phyloP scores from a whole-genome alignment of 2,329 filamentous ascomycete species.

The Rhynchosporium agropyri region DNA sequence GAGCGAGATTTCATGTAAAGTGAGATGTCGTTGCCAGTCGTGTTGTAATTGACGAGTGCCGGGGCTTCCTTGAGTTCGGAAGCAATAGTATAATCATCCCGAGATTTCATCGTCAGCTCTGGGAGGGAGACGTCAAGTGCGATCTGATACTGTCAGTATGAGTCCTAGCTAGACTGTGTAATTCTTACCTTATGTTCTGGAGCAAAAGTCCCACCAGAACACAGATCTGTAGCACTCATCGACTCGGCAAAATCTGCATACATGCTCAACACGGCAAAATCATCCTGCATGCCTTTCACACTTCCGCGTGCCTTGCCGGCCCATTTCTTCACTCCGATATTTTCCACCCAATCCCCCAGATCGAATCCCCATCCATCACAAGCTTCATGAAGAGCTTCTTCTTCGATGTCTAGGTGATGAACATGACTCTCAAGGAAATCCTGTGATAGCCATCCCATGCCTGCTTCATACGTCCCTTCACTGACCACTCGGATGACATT shows the following conservation, averaged over 20 bases:
- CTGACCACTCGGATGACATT: conserved; percentile 78
- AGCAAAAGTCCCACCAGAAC: conserved; percentile 40
- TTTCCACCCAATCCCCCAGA: conserved; percentile 58
- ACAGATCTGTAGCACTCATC: conserved; percentile 68
- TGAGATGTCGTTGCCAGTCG: conserved; percentile 33
- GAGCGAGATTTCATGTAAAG: conserved; percentile 38
- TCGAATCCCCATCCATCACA: conserved; percentile 71
- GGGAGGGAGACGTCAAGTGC: conserved; percentile 36
- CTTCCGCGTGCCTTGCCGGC: conserved; percentile 38
- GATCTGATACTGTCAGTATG: conserved; percentile 26
- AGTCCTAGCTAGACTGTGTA: background rate
- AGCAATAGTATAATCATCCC: conserved; percentile 56
- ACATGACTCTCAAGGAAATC: conserved; percentile 53
- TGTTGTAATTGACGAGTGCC: conserved; percentile 28
- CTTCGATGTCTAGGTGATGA: conserved; percentile 52
- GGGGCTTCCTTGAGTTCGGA: conserved; percentile 57
- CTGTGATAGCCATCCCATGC: conserved; percentile 76
- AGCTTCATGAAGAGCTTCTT: conserved; percentile 64
- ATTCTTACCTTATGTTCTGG: conserved; percentile 34
- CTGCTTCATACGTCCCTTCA: conserved; percentile 72
- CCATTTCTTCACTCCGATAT: conserved; percentile 47
- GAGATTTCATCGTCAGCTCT: conserved; percentile 49
- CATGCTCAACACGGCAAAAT: conserved; percentile 48
- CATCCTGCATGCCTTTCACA: conserved; percentile 28
- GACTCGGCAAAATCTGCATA: conserved; percentile 59